Conservation (phyloP, 2,329 filamentous ascomycete species). For the Cercospora sp. region DNA sequence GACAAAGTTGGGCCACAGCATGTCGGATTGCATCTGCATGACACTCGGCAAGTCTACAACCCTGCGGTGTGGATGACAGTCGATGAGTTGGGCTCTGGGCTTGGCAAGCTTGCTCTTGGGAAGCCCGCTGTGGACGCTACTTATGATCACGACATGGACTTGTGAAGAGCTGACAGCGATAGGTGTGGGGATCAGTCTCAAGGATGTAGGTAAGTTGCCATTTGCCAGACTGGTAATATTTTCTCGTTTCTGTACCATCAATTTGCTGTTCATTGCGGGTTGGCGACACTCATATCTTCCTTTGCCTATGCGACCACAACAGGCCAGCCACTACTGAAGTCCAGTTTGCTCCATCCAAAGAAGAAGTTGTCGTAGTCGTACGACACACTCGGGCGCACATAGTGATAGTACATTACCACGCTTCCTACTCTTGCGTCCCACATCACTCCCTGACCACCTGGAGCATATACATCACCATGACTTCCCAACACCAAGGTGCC, state of each 20-base stretch:
- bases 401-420: constrained; percentile 64
- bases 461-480: constrained; percentile 63
- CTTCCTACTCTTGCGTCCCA: constrained; percentile 49
- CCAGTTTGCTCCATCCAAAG: constrained; percentile 31
- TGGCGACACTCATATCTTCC: background rate
- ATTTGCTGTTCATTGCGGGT: background rate
- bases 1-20: background rate
- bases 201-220: background rate
- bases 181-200: background rate
- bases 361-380: constrained; percentile 29
- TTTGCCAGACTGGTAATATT: background rate
- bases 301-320: background rate
- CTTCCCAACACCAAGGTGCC: constrained; percentile 61
- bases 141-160: background rate
- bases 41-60: background rate
- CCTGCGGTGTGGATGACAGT: background rate
- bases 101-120: background rate
- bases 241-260: background rate
- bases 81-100: background rate
- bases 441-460: constrained; percentile 63
- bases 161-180: background rate
- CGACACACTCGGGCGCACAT: constrained; percentile 36
- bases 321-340: constrained; percentile 29
- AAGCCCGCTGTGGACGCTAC: background rate
- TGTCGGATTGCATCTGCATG: background rate